Evolutionary conservation across 2,329 filamentous ascomycete species (phyloP).

Genomic region (Trichothecium roseum): DNA sequence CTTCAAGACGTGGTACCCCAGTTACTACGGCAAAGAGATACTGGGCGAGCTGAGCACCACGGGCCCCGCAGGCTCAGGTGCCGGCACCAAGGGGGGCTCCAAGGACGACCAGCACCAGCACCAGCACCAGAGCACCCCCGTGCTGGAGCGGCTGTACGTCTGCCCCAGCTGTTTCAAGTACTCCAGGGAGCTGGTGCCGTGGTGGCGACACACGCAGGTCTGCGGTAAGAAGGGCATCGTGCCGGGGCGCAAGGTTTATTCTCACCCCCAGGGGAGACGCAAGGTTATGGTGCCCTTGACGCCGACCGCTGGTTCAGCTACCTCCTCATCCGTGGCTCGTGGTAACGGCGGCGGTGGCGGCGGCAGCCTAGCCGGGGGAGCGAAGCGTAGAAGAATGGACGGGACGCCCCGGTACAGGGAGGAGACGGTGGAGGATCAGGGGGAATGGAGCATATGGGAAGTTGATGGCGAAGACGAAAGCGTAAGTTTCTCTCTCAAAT

Average conservation of each 20-base stretch:
- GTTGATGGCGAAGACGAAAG: constrained; percentile 82
- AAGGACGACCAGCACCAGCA: constrained; percentile 15
- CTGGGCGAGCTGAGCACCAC: constrained; percentile 35
- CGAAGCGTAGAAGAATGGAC: constrained; percentile 27
- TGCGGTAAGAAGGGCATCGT: constrained; percentile 41
- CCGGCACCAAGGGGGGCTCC: constrained; percentile 7
- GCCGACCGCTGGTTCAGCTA: too few relatives aligned
- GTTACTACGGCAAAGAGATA: constrained; percentile 71
- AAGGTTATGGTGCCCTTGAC: constrained; percentile 26
- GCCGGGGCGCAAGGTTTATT: constrained; percentile 68
- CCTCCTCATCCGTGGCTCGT: too few relatives aligned
- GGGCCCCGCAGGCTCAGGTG: too few relatives aligned
- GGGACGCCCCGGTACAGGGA: constrained; percentile 27
- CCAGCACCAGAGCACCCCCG: constrained; percentile 19
- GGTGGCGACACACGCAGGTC: constrained; percentile 45
- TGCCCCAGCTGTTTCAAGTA: constrained; percentile 96
- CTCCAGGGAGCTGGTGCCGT: constrained; percentile 50
- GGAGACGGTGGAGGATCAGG: constrained; percentile 44
- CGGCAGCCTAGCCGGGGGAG: constrained; percentile 16
- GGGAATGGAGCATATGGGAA: constrained; percentile 80
- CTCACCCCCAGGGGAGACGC: constrained; percentile 38
- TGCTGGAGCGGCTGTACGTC: constrained; percentile 66
- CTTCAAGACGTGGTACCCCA: constrained; percentile 88
- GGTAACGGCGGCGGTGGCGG: neutral
- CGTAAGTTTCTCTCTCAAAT: constrained; percentile 29